These are phyloP conservation scores for Hypoxylon sp. DNA, from an alignment of 2,329 filamentous ascomycete genomes.

Conservation along the genomic window DNA sequence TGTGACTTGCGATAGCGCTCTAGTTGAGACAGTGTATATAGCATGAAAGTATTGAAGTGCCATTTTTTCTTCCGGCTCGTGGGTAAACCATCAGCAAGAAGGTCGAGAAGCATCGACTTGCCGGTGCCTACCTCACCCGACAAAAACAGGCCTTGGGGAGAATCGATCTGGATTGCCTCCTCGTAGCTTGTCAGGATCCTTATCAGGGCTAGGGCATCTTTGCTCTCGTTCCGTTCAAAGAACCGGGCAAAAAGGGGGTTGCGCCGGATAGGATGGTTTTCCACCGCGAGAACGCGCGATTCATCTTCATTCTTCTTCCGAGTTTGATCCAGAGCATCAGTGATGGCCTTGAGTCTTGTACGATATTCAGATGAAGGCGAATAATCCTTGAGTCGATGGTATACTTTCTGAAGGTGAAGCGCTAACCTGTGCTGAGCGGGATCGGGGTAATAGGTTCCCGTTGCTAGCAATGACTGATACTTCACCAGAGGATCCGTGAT, in stretches of 20 bases:
- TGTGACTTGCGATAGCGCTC: constrained; percentile 72
- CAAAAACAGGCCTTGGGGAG: constrained; percentile 81
- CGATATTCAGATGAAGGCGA: constrained; percentile 79
- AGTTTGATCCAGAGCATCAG: constrained; percentile 60
- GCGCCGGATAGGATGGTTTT: constrained; percentile 69
- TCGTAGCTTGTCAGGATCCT: constrained; percentile 79
- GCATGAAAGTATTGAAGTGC: constrained; percentile 91
- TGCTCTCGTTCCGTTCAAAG: constrained; percentile 69
- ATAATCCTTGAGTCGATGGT: constrained; percentile 83
- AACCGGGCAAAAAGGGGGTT: constrained; percentile 73
- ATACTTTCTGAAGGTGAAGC: constrained; percentile 82
- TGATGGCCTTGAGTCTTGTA: constrained; percentile 74
- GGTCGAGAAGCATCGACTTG: constrained; percentile 87
- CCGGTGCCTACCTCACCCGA: constrained; percentile 88
- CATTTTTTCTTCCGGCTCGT: constrained; percentile 80
- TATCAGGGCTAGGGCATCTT: constrained; percentile 75
- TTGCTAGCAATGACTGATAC: constrained; percentile 79
- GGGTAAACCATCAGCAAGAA: constrained; percentile 84
- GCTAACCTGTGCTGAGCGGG: constrained; percentile 80
- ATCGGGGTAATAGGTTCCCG: constrained; percentile 77
- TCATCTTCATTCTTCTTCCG: constrained; percentile 52
- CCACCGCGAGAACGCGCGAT: constrained; percentile 63
- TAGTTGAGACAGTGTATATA: constrained; percentile 80
- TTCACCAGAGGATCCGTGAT: constrained; percentile 83
- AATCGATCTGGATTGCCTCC: constrained; percentile 78